These are phyloP conservation scores for Butyriboletus loyo DNA, from an alignment of 768 basidiomycete genomes.

Conservation along the genomic window DNA sequence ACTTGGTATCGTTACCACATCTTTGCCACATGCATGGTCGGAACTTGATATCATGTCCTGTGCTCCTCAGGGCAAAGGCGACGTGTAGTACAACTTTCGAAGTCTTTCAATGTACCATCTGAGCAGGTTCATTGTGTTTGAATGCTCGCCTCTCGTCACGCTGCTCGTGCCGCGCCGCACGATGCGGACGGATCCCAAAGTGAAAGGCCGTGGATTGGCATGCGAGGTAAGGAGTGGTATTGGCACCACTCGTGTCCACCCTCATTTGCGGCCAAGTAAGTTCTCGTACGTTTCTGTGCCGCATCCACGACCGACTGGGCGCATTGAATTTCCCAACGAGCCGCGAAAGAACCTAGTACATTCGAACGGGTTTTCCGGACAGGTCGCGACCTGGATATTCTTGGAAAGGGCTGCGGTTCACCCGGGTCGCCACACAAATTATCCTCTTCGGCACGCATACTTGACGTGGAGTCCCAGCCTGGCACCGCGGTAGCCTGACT, in stretches of 20 bases:
- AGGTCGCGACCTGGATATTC: conserved; percentile 9
- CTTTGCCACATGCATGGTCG: conserved; percentile 10
- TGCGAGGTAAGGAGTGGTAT: conserved; percentile 2
- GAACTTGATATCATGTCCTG: too few species aligned
- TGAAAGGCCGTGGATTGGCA: conserved; percentile 8
- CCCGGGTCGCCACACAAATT: conserved; percentile 11
- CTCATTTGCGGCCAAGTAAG: conserved; percentile 15
- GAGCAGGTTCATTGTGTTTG: conserved; percentile 11
- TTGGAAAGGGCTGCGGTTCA: conserved; percentile 7
- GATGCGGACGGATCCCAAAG: conserved; percentile 16
- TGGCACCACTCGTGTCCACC: conserved; percentile 18
- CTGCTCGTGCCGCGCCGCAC: conserved; percentile 1
- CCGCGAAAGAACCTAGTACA: conserved; percentile 9
- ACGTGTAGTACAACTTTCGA: conserved; percentile 13
- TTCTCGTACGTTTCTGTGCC: conserved; percentile 22
- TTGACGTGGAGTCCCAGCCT: conserved; percentile 18
- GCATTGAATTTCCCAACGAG: conserved; percentile 4
- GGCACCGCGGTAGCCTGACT: conserved; percentile 11
- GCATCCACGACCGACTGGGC: conserved; percentile 12
- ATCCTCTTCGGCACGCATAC: conserved; percentile 16
- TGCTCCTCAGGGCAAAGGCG: conserved; percentile 16
- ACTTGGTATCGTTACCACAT: conserved; percentile 23
- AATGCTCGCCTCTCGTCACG: conserved; percentile 4
- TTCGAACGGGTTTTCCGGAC: conserved; percentile 8
- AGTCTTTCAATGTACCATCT: conserved; percentile 4